Evolutionary conservation across 352 stramenopile genomes (phyloP).

Genomic region (Thraustochytrium sp.): DNA sequence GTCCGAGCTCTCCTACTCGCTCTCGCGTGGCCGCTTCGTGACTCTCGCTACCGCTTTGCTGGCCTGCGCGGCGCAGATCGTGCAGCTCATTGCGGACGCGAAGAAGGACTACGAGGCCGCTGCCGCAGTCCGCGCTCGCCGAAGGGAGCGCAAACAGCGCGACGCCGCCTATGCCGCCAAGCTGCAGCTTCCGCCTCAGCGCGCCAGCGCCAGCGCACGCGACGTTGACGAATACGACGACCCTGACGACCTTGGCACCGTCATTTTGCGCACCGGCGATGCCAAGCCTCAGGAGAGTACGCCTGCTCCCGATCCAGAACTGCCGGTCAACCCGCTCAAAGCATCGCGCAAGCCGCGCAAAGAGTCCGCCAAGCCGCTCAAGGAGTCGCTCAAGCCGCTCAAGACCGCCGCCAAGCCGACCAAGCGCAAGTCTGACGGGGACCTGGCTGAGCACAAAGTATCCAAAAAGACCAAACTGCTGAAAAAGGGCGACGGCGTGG

Average conservation of each 20-base stretch:
- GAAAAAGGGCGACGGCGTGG: too few relatives aligned
- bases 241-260: neutral
- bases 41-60: neutral
- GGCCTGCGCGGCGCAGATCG: neutral
- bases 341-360: too few relatives aligned
- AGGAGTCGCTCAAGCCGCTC: too few relatives aligned
- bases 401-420: too few relatives aligned
- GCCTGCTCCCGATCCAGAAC: too few relatives aligned
- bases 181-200: neutral
- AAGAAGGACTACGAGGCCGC: neutral
- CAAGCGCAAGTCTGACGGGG: too few relatives aligned
- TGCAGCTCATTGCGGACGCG: neutral
- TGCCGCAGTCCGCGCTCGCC: neutral
- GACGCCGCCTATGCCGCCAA: neutral
- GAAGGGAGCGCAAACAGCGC: neutral
- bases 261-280: neutral
- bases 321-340: too few relatives aligned
- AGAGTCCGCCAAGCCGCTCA: too few relatives aligned
- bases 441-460: too few relatives aligned
- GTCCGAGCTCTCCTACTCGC: neutral
- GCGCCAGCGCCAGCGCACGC: neutral
- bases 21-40: neutral
- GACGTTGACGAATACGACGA: neutral
- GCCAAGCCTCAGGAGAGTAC: neutral
- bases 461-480: too few relatives aligned